Evolutionary conservation across 1,139 yeast species (phyloP), one percentile per base, ranked within the genome.

Genomic region (Kazachstania sp.): DNA sequence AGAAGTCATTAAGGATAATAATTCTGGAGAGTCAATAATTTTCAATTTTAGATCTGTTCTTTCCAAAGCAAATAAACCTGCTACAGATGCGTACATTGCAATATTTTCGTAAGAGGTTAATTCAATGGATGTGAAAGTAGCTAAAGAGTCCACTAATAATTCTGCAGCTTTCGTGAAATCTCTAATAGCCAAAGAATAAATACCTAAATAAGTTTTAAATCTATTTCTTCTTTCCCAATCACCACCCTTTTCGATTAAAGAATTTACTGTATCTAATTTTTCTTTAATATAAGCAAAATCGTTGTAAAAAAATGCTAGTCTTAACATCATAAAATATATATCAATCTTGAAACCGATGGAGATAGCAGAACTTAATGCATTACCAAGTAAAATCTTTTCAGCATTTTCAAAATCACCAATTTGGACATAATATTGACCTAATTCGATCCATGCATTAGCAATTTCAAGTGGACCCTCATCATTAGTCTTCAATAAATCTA

Each of bases 201-300:
- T 75, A 20, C 98, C 98, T 53, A 78, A 71, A 69, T 92, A 94
- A 7, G 97, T 87, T 71, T 94, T 92, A 72, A 79, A 87, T 58
- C 96, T 74, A 70, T 94, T 92, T 63, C 96, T 81, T 67, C 98
- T 86, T 69, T 94, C 98, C 98, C 99, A 92, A 66, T 92, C 99
- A 50, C 98, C 98, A 45, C 98, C 98, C 61, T 87, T 84, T 60
- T 92, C 98, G 60, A 92, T 87, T 63, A 86, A 72, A 39, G 71
- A 64, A 61, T 84, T 80, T 37, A 83, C 79, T 56, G 82, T 82
- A 49, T 84, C 95, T 59, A 94, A 75, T 62, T 83, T 82, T 59
- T 81, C 80, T 50, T 81, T 77, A 41, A 86, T 85, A 55, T 78
- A 78, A 13, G 71, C 70, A 61, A 80, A 82, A 69, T 92, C 96